Conservation (phyloP, 768 basidiomycete genomes). For the Boletus coccyginus region DNA sequence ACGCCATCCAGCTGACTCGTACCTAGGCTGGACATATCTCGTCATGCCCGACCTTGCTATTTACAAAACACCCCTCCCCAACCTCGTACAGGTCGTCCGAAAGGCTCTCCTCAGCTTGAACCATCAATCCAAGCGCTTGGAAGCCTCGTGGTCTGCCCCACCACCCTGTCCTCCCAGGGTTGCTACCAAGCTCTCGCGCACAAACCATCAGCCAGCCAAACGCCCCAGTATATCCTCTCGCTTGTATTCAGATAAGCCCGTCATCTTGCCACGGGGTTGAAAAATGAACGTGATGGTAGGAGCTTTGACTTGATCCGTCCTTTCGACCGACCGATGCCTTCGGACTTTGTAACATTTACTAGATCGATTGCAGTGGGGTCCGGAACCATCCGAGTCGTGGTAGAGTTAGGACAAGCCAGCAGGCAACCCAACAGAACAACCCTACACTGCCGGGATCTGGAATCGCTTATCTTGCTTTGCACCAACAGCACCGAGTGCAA, state of each 20-base stretch:
- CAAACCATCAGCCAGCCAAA: background rate
- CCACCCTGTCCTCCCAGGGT: background rate
- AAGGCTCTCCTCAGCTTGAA: slow-evolving; percentile 16
- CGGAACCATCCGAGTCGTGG: too few relatives aligned
- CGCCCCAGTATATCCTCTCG: background rate
- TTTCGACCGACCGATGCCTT: too few relatives aligned
- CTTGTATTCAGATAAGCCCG: background rate
- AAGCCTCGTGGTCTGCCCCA: slow-evolving; percentile 14
- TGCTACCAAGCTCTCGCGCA: too few relatives aligned
- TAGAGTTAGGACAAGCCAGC: too few relatives aligned
- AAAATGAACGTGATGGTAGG: background rate
- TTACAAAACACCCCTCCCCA: slow-evolving; percentile 25
- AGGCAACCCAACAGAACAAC: too few relatives aligned
- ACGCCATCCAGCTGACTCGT: background rate
- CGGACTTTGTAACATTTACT: too few relatives aligned
- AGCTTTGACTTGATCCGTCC: too few relatives aligned
- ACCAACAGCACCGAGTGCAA: too few relatives aligned
- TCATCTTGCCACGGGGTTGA: too few relatives aligned
- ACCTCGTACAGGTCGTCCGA: slow-evolving; percentile 23
- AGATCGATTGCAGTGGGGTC: too few relatives aligned
- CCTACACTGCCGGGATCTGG: too few relatives aligned
- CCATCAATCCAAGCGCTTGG: slow-evolving; percentile 4
- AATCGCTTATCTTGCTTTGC: too few relatives aligned
- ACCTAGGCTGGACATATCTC: slow-evolving; percentile 29
- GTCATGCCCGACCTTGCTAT: slow-evolving; percentile 22